A percentile compares a stretch with the other conserved stretches of the same genome.
phyloP scores from a whole-genome alignment of 345 rosid genomes.

The Acer campestre region DNA sequence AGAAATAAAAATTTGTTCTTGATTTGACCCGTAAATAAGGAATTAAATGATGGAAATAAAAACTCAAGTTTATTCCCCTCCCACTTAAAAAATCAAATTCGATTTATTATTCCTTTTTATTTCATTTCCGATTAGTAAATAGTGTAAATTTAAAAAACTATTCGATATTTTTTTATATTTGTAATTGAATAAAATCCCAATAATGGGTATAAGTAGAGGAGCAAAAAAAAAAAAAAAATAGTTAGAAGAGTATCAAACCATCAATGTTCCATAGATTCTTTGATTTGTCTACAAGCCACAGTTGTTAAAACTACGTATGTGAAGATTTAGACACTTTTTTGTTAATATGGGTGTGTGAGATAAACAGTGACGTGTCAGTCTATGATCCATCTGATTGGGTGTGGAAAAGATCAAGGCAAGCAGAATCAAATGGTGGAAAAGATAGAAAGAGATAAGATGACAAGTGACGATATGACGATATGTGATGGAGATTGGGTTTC shows the following conservation, averaged over 20 bases:
- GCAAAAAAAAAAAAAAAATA: too few relatives aligned
- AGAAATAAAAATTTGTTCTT: too few relatives aligned
- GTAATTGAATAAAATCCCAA: neutral
- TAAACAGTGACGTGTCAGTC: slow-evolving; percentile 17
- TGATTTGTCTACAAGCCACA: slow-evolving; percentile 10
- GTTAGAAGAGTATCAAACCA: slow-evolving; percentile 7
- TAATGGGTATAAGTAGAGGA: neutral
- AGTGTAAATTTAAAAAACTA: neutral
- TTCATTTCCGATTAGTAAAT: too few relatives aligned
- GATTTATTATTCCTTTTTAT: too few relatives aligned
- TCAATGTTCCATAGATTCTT: slow-evolving; percentile 16
- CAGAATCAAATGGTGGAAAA: neutral
- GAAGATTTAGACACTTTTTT: neutral
- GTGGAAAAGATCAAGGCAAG: neutral
- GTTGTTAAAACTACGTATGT: neutral
- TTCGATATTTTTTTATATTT: too few relatives aligned
- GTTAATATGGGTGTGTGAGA: neutral
- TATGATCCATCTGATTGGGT: slow-evolving; percentile 16
- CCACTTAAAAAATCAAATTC: too few relatives aligned
- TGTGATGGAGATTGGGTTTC: slow-evolving; percentile 32
- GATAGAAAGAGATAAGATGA: slow-evolving; percentile 30
- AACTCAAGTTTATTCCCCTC: too few relatives aligned
- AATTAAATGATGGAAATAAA: too few relatives aligned
- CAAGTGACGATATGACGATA: neutral
- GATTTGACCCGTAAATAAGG: too few relatives aligned